Evolutionary conservation across 441 rosid species (phyloP).

Genomic region (Populus trichocarpa): DNA sequence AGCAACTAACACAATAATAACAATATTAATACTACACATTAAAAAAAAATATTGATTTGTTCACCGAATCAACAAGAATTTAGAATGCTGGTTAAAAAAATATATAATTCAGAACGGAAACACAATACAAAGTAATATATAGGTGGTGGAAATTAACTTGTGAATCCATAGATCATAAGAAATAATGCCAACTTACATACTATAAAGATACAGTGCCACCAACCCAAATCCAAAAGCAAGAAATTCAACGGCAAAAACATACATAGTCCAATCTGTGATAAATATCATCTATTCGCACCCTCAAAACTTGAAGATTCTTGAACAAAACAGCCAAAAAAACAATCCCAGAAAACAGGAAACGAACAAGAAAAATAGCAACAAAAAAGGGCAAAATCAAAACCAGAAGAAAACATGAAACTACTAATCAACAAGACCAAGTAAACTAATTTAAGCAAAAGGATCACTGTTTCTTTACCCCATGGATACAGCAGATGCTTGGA

Average conservation of each 20-base stretch:
- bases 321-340: neutral
- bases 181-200: neutral
- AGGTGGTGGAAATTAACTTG: neutral
- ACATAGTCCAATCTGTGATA: no score
- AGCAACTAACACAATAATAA: neutral
- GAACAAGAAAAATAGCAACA: neutral
- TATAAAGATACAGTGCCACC: neutral
- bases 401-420: neutral
- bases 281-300: neutral
- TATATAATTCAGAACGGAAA: neutral
- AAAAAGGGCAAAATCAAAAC: neutral
- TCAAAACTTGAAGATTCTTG: neutral
- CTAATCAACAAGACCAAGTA: constrained; percentile 9
- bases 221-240: neutral
- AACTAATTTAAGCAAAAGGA: constrained; percentile 2
- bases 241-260: no score
- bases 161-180: neutral
- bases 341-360: neutral
- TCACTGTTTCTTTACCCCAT: constrained; percentile 36
- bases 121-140: neutral
- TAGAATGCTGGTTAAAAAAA: neutral
- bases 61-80: neutral
- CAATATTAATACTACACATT: neutral
- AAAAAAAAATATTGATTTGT: neutral
- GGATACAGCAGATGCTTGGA: constrained; percentile 39